Evolutionary conservation across 768 basidiomycete species (phyloP).

Genomic region (Porphyrellus cyaneotinctus): DNA sequence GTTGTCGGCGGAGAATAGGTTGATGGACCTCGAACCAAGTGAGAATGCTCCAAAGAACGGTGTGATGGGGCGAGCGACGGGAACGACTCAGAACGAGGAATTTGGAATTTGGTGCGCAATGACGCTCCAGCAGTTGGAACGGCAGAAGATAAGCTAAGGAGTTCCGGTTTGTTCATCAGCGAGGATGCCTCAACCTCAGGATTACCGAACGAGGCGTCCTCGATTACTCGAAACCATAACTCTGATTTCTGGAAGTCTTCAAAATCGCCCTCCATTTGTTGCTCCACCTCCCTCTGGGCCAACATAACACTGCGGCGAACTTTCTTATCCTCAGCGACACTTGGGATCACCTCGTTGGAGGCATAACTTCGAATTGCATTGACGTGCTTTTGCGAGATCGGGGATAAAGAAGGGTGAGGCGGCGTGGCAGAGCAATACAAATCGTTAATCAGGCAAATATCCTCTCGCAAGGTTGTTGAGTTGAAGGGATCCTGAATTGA

Average conservation of each 20-base stretch:
- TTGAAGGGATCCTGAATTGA: constrained; percentile 53
- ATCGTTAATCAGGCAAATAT: constrained; percentile 85
- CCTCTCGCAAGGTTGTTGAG: constrained; percentile 70
- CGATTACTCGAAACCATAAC: constrained; percentile 86
- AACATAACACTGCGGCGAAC: constrained; percentile 78
- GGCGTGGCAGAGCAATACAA: constrained; percentile 72
- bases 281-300: constrained; percentile 81
- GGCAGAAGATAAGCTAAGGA: constrained; percentile 10
- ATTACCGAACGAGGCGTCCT: constrained; percentile 50
- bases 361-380: constrained; percentile 68
- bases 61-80: constrained; percentile 27
- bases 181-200: constrained; percentile 4
- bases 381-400: constrained; percentile 67
- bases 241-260: constrained; percentile 85
- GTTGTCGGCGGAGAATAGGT: constrained; percentile 17
- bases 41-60: constrained; percentile 15
- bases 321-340: constrained; percentile 40
- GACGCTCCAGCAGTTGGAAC: neutral
- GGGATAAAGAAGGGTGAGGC: constrained; percentile 53
- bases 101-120: constrained; percentile 9
- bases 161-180: constrained; percentile 3
- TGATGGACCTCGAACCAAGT: constrained; percentile 16
- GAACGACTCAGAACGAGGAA: constrained; percentile 36
- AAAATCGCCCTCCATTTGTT: constrained; percentile 89
- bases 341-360: constrained; percentile 42